Percentiles rank a stretch among this genome's conserved stretches.
Evolutionary conservation across 2,329 filamentous ascomycete genomes (phyloP).

Genomic region (Fusarium tricinctum): DNA sequence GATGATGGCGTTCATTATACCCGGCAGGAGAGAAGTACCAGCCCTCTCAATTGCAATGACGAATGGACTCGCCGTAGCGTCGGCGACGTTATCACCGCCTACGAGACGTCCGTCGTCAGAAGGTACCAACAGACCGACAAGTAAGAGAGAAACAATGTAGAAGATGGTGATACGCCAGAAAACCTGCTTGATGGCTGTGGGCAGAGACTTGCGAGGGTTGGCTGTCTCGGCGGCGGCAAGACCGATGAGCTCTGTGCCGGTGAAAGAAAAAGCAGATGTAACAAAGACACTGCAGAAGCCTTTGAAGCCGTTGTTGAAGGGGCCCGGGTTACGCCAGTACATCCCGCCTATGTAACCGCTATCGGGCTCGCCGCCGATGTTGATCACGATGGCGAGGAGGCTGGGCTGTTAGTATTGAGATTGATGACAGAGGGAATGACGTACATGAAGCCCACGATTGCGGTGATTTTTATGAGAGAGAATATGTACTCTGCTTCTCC

Average conservation of each 20-base stretch:
- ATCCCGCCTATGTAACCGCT: constrained; percentile 83
- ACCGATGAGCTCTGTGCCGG: constrained; percentile 81
- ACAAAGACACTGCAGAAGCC: constrained; percentile 83
- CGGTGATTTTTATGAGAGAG: constrained; percentile 85
- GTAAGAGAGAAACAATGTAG: constrained; percentile 85
- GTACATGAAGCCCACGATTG: constrained; percentile 89
- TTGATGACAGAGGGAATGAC: constrained; percentile 54
- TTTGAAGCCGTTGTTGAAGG: constrained; percentile 86
- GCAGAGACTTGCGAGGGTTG: constrained; percentile 83
- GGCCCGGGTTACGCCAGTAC: constrained; percentile 83
- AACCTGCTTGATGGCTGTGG: constrained; percentile 90
- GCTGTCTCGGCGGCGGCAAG: constrained; percentile 82
- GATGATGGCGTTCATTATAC: constrained; percentile 95
- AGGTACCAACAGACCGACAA: constrained; percentile 86
- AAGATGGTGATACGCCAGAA: constrained; percentile 95
- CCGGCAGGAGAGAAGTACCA: constrained; percentile 83
- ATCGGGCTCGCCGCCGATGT: constrained; percentile 81
- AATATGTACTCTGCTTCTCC: constrained; percentile 92
- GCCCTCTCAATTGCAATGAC: constrained; percentile 92
- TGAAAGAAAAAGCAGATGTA: constrained; percentile 81
- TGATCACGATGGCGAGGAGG: constrained; percentile 86
- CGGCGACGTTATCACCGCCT: constrained; percentile 64
- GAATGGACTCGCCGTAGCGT: constrained; percentile 86
- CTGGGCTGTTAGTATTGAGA: constrained; percentile 56
- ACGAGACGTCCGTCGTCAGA: constrained; percentile 77